Base-by-base conservation (phyloP, 768 basidiomycete species). In the Mycena chlorophos region DNA sequence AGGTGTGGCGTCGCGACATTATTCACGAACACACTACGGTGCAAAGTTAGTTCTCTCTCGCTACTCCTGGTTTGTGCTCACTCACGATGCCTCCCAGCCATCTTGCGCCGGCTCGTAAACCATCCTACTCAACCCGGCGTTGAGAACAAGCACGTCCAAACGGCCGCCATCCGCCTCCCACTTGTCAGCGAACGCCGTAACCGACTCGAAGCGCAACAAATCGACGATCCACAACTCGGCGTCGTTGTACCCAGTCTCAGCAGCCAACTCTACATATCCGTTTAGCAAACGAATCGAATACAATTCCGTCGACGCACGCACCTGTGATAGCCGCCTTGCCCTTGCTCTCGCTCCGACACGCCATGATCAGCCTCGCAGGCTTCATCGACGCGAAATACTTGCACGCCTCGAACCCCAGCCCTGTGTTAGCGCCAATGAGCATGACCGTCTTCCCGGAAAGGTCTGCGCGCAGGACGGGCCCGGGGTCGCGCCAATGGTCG, bases 81-180 rank as follows among this genome's bases (percentile, higher is more conserved):
- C 63, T 28, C 30, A 65, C 66, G 38, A 58, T 26, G 23, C 45
- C 51, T 68, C 66, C 54, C 57, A 66, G 1, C 66, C 66, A 27
- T 68, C 66, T 25, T 23, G 26, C 2, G 66, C 62, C n/a, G 25
- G 12, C 20, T 27, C 22, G 51, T 61, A 65, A 10, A 22, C 46
- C 2, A 17, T 3, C 0, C 14, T 16, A 3, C 19, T 37, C 3
- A 62, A 14, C 1, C 57, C 65, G 1, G 65, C 63, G 47, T 64
- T 64, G 31, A 26, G 50, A 34, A 66, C 56, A 19, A 65, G 53
- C 13, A 67, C 29, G 27, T 65, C 66, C 23, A 65, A 20, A 12
- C 40, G 40, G 13, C 8, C n/a, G 40, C n/a, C n/a, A 51, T 31
- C 56, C 47, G 64, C 56, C 23, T 61, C 58, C 28, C 55, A 63